Evolutionary conservation across 768 basidiomycete genomes (phyloP), one percentile per base, ranked within the genome.

Genomic region (Cyathus striatus): DNA sequence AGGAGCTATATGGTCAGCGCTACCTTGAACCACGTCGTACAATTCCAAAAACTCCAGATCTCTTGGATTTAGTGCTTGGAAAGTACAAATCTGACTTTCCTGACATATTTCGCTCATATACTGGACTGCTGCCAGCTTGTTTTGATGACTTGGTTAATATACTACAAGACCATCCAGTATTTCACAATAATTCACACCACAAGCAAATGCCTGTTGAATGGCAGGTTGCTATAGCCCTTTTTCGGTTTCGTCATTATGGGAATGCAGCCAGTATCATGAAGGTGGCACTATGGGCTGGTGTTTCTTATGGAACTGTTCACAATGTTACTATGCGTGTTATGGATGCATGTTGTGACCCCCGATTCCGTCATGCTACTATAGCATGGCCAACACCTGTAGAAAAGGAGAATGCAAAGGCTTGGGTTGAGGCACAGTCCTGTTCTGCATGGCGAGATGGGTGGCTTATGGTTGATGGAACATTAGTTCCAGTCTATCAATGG

Each of bases 141-240:
- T 65, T 63, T 38, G 48, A 57, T 24, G 24, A 21, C 9, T 50
- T 65, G 12, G 40, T 60, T 2, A 16, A 33, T 0, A 25, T 38
- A 5, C 53, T 61, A 23, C 17, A 48, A 2, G 41, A 53, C 25
- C 39, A 63, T 43, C 42, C 41, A 10, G 47, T 59, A 34, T 65
- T 64, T 40, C 36, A 45, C 24, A 65, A 60, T 46, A 45, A 59
- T 17, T 61, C 61, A 6, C 50, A 54, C 38, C 51, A 54, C 26
- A 23, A 26, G 1, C 63, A 66, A 45, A 53, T 55, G 35, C 50
- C 59, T 27, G 54, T 62, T 27, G 44, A 51, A 7, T 36, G 53
- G 21, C 66, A 73, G 40, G 47, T 70, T 27, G 65, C 63, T 0
- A 60, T 72, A 22, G 43, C 63, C 6, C 63, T 72, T 2, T 69